A percentile compares a stretch with the other conserved stretches of the same genome.
Conservation (phyloP, 2,329 filamentous ascomycete species). For the Aureobasidium mangrovei region DNA sequence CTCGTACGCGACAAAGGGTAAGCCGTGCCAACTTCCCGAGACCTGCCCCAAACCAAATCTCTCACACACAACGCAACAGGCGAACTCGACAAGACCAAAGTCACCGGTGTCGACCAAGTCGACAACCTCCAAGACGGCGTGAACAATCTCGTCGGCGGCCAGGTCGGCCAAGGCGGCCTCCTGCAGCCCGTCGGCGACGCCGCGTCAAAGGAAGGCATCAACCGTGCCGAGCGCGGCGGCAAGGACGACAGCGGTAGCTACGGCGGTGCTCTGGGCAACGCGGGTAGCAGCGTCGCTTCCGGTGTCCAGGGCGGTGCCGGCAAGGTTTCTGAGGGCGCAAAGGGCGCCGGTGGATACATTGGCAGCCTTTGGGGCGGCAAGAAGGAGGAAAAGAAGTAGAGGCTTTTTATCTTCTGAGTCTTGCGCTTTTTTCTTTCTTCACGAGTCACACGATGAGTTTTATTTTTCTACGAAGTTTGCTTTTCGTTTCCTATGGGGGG, state of each 20-base stretch:
- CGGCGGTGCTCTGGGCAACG: slow-evolving; percentile 26
- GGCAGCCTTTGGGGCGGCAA: slow-evolving; percentile 26
- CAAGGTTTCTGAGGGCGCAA: slow-evolving; percentile 22
- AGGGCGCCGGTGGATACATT: slow-evolving; percentile 27
- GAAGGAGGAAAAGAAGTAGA: slow-evolving; percentile 22
- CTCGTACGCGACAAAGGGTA: slow-evolving; percentile 61
- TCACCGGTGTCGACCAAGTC: slow-evolving; percentile 58
- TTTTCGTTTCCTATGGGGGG: neutral
- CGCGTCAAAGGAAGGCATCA: slow-evolving; percentile 55
- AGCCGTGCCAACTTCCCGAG: slow-evolving; percentile 17
- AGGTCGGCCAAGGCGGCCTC: slow-evolving; percentile 60
- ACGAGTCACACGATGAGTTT: slow-evolving; percentile 4
- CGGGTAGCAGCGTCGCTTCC: slow-evolving; percentile 25
- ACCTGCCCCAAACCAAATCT: neutral
- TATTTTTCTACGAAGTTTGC: neutral
- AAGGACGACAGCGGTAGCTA: slow-evolving; percentile 53
- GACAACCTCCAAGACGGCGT: slow-evolving; percentile 61
- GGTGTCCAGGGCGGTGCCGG: slow-evolving; percentile 24
- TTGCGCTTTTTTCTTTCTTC: neutral
- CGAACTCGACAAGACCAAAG: slow-evolving; percentile 55
- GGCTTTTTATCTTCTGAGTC: neutral
- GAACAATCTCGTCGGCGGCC: slow-evolving; percentile 52
- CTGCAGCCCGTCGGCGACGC: slow-evolving; percentile 56
- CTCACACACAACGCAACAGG: slow-evolving; percentile 6
- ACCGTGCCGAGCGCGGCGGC: slow-evolving; percentile 54